A percentile compares a stretch with the other conserved stretches of the same genome.
Conservation (phyloP, 2,329 filamentous ascomycete genomes). For the Aulographum hederae region DNA sequence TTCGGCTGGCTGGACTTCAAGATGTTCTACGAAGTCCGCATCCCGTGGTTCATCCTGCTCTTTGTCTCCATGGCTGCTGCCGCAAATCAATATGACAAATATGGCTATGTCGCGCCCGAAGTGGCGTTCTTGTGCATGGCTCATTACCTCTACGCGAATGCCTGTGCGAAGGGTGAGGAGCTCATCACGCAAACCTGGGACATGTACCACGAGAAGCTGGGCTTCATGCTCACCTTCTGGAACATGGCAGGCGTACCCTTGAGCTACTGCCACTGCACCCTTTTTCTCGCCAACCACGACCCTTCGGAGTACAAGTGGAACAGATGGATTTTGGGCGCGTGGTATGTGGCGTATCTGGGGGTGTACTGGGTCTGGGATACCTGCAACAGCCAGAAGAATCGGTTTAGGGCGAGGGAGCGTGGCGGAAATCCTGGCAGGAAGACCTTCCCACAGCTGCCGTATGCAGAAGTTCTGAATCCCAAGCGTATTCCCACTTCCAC, state of each 20-base stretch:
- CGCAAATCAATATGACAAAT: constrained; percentile 64
- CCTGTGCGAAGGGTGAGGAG: constrained; percentile 83
- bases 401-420: constrained; percentile 65
- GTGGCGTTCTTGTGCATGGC: constrained; percentile 73
- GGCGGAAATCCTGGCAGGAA: constrained; percentile 53
- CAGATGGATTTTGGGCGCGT: constrained; percentile 40
- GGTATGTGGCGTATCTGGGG: constrained; percentile 58
- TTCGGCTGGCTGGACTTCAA: constrained; percentile 77
- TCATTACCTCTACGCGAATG: constrained; percentile 82
- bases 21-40: constrained; percentile 88
- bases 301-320: constrained; percentile 65
- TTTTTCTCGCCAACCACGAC: constrained; percentile 72
- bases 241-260: constrained; percentile 82
- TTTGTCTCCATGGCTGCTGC: constrained; percentile 60
- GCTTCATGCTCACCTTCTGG: constrained; percentile 98
- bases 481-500: constrained; percentile 55
- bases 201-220: constrained; percentile 95
- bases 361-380: constrained; percentile 90
- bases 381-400: constrained; percentile 84
- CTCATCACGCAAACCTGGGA: constrained; percentile 83
- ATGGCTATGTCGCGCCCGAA: constrained; percentile 76
- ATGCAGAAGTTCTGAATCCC: constrained; percentile 67
- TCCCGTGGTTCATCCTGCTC: constrained; percentile 84
- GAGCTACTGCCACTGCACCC: constrained; percentile 83
- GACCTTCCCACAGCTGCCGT: constrained; percentile 81